Evolutionary conservation across 1,284 basidiomycete species (phyloP).

Genomic region (Vanrija humicola): DNA sequence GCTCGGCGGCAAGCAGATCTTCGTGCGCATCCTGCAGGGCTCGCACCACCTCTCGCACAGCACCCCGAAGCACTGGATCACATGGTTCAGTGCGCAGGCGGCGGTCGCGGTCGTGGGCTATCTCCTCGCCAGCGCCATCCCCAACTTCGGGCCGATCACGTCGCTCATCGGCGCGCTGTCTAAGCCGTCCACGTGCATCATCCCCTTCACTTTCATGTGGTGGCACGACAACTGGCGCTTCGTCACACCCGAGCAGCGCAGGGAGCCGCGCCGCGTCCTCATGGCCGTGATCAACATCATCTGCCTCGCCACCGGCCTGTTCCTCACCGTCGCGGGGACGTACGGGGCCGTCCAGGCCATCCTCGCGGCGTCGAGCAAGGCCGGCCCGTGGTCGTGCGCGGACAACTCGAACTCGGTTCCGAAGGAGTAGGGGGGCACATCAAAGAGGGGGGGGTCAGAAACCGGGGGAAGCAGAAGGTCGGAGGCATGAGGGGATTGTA

Average conservation of each 20-base stretch:
- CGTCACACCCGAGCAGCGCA: background rate
- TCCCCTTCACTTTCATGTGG: conserved; percentile 23
- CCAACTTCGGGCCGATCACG: conserved; percentile 13
- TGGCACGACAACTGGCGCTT: conserved; percentile 22
- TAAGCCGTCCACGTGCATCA: conserved; percentile 4
- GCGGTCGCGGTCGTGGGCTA: conserved; percentile 2
- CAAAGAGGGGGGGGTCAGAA: too few relatives aligned
- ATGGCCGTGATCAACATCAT: conserved; percentile 16
- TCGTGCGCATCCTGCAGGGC: conserved; percentile 59
- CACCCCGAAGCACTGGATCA: conserved; percentile 56
- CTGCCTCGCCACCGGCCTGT: conserved; percentile 23
- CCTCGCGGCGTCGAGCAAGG: conserved; percentile 1
- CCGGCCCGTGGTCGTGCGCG: conserved; percentile 16
- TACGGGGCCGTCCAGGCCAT: conserved; percentile 20
- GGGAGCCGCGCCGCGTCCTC: conserved; percentile 6
- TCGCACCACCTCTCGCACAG: conserved; percentile 58
- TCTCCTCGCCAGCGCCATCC: conserved; percentile 11
- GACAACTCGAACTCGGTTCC: conserved; percentile 11
- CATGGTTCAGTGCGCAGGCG: conserved; percentile 54
- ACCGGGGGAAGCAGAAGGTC: too few relatives aligned
- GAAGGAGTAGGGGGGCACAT: too few relatives aligned
- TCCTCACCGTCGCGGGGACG: conserved; percentile 28
- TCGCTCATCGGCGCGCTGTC: conserved; percentile 22
- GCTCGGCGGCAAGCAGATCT: conserved; percentile 54
- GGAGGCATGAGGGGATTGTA: too few relatives aligned